Evolutionary conservation across 768 basidiomycete genomes (phyloP).

Genomic region (Tricholoma saponaceum): DNA sequence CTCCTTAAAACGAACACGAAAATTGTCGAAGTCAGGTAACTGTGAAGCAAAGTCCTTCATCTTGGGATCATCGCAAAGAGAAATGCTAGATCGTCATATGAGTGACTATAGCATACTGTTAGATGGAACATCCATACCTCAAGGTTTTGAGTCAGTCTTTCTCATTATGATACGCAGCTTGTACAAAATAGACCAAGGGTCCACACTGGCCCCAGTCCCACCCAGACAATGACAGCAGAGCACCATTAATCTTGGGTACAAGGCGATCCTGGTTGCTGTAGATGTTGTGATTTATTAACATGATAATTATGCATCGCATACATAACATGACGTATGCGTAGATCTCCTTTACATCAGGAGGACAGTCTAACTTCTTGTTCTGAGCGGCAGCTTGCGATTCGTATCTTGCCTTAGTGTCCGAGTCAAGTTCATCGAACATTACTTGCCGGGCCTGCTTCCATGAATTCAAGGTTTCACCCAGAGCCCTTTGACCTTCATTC

Average conservation of each 20-base stretch:
- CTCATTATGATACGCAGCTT: too few relatives aligned
- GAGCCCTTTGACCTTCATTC: too few relatives aligned
- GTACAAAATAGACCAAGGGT: neutral
- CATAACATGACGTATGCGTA: neutral
- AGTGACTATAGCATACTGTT: too few relatives aligned
- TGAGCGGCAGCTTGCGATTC: neutral
- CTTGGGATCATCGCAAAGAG: neutral
- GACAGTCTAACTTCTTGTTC: neutral
- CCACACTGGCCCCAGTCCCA: neutral
- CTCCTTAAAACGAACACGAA: neutral
- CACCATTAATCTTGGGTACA: neutral
- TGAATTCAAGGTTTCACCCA: too few relatives aligned
- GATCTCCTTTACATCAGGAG: neutral
- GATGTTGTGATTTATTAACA: too few relatives aligned
- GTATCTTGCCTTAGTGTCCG: neutral
- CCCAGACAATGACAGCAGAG: neutral
- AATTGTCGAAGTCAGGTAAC: neutral
- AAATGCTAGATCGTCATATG: neutral
- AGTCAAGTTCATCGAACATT: neutral
- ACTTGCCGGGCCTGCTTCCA: too few relatives aligned
- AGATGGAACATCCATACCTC: too few relatives aligned
- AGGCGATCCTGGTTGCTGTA: neutral
- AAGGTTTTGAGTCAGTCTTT: too few relatives aligned
- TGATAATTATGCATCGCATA: too few relatives aligned
- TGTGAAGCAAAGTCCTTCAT: neutral